Evolutionary conservation across 352 stramenopile species (phyloP).

Genomic region (Lagenidium sp.): DNA sequence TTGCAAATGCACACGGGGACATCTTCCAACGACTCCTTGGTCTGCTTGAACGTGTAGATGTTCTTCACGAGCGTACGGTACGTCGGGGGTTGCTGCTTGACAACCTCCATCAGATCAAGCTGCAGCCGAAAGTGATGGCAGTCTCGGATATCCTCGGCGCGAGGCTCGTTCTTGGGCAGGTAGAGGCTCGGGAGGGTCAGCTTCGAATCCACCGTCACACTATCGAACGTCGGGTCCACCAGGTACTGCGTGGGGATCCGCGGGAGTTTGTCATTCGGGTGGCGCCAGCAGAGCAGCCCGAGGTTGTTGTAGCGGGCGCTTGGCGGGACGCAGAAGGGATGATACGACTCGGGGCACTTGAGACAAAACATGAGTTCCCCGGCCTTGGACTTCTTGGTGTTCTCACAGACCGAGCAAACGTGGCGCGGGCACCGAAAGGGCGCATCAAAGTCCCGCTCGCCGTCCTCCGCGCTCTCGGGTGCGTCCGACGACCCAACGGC

Average conservation of each 20-base stretch:
- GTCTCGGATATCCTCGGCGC: conserved; percentile 31
- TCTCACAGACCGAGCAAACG: conserved; percentile 75
- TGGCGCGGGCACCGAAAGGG: conserved; percentile 87
- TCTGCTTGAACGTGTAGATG: conserved; percentile 84
- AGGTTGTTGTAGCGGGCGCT: conserved; percentile 89
- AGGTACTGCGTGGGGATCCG: conserved; percentile 72
- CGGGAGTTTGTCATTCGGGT: conserved; percentile 64
- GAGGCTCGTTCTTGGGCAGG: conserved; percentile 53
- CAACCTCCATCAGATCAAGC: conserved; percentile 54
- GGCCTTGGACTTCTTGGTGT: conserved; percentile 50
- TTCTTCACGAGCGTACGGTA: conserved; percentile 71
- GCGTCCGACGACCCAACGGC: conserved; percentile 4
- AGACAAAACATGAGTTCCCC: conserved; percentile 90
- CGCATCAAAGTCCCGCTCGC: conserved; percentile 25
- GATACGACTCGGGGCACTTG: conserved; percentile 89
- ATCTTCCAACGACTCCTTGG: conserved; percentile 67
- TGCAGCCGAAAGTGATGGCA: conserved; percentile 77
- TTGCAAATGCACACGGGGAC: conserved; percentile 74
- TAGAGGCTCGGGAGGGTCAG: conserved; percentile 75
- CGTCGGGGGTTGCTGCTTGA: conserved; percentile 61
- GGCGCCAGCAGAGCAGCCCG: conserved; percentile 86
- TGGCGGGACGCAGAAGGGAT: conserved; percentile 89
- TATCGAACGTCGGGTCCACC: conserved; percentile 45
- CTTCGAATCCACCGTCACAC: conserved; percentile 68
- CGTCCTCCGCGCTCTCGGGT: conserved; percentile 7